Evolutionary conservation across 129 eudicot genomes (phyloP).

Genomic region (Helianthus tuberosus): DNA sequence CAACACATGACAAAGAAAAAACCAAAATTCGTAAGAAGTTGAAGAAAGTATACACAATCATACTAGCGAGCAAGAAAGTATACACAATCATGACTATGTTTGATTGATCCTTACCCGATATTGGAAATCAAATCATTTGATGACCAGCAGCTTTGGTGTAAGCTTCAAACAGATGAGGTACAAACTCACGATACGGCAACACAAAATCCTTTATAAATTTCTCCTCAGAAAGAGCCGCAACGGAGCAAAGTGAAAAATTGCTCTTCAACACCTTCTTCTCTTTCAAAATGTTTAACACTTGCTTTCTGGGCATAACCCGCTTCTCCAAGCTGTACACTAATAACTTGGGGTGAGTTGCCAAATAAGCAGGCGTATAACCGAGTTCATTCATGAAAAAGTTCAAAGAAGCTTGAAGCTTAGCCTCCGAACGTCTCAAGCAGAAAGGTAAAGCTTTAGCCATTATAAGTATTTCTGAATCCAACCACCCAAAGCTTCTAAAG

Average conservation of each 20-base stretch:
- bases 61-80: too few relatives aligned
- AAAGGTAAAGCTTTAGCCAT: constrained; percentile 23
- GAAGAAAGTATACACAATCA: too few relatives aligned
- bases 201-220: constrained; percentile 17
- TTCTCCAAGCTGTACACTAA: constrained; percentile 37
- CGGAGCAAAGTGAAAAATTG: neutral
- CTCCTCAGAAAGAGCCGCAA: constrained; percentile 21
- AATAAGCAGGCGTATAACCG: constrained; percentile 29
- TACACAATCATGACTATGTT: too few relatives aligned
- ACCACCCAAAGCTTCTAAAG: constrained; percentile 47
- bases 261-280: constrained; percentile 35
- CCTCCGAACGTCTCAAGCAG: constrained; percentile 20
- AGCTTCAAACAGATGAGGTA: too few relatives aligned
- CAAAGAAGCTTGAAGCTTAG: constrained; percentile 3
- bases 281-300: constrained; percentile 20
- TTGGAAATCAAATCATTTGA: too few relatives aligned
- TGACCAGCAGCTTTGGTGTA: too few relatives aligned
- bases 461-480: constrained; percentile 21
- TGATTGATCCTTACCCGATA: too few relatives aligned
- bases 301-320: constrained; percentile 37
- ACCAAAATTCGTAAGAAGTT: too few relatives aligned
- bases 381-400: constrained; percentile 39
- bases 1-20: too few relatives aligned
- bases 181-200: too few relatives aligned
- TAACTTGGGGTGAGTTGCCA: constrained; percentile 26